Conservation (phyloP, 768 basidiomycete genomes). For the Pleurotus sapidus region DNA sequence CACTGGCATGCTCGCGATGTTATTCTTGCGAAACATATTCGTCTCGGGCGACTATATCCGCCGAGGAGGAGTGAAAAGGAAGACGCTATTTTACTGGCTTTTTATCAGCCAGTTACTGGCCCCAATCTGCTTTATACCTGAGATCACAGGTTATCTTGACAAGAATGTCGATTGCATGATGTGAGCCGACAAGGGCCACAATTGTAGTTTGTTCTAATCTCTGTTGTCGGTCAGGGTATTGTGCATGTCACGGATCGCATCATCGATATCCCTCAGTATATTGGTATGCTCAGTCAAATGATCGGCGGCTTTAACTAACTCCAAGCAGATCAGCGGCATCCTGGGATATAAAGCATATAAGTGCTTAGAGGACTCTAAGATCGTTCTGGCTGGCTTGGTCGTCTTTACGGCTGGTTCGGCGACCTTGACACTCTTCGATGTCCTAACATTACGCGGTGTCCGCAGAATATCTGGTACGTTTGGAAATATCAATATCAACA, state of each 20-base stretch:
- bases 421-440: conserved; percentile 38
- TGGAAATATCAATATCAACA: no score
- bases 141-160: conserved; percentile 46
- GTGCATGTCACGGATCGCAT: conserved; percentile 30
- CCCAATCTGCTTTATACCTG: conserved; percentile 36
- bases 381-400: conserved; percentile 42
- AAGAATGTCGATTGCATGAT: conserved; percentile 37
- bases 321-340: conserved; percentile 53
- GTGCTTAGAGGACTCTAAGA: conserved; percentile 57
- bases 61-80: conserved; percentile 54
- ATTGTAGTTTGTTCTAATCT: background rate
- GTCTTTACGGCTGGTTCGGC: conserved; percentile 41
- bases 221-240: conserved; percentile 27
- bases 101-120: conserved; percentile 54
- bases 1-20: conserved; percentile 42
- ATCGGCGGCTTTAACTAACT: background rate
- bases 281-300: conserved; percentile 24
- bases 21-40: conserved; percentile 53
- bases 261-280: conserved; percentile 35
- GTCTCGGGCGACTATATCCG: conserved; percentile 50
- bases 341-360: conserved; percentile 66
- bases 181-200: conserved; percentile 30
- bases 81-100: conserved; percentile 54
- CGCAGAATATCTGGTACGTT: conserved; percentile 48
- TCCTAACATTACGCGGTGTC: conserved; percentile 31